Evolutionary conservation across 257 asterid species (phyloP).

Genomic region (Gardenia jasminoides): DNA sequence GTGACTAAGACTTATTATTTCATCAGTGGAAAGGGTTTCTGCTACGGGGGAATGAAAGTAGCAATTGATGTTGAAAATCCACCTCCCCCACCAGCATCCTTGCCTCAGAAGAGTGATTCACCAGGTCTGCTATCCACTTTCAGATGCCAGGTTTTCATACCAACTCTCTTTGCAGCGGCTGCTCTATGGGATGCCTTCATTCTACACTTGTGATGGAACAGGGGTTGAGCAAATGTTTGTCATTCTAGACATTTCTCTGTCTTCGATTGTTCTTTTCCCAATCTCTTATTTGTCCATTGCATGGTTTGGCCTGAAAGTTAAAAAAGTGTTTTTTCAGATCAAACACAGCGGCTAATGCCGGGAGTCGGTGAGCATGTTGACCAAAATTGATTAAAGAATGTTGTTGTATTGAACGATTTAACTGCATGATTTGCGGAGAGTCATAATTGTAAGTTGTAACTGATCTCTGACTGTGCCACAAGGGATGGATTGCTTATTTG

Average conservation of each 20-base stretch:
- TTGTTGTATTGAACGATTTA: slow-evolving; percentile 11
- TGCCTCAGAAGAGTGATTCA: slow-evolving; percentile 37
- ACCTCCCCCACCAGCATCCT: slow-evolving; percentile 65
- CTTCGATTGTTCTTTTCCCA: slow-evolving; percentile 20
- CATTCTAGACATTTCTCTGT: slow-evolving; percentile 18
- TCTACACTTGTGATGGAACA: slow-evolving; percentile 28
- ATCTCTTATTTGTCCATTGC: slow-evolving; percentile 11
- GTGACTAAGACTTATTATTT: slow-evolving; percentile 64
- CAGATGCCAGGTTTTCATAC: slow-evolving; percentile 40
- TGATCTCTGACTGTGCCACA: background rate
- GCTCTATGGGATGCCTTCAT: slow-evolving; percentile 61
- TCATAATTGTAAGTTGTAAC: background rate
- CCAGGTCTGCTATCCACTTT: slow-evolving; percentile 28
- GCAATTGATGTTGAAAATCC: slow-evolving; percentile 53
- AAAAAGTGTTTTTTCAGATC: slow-evolving; percentile 27
- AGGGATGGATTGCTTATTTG: background rate
- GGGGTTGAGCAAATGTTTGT: background rate
- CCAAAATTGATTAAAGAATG: slow-evolving; percentile 25
- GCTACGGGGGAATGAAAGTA: slow-evolving; percentile 77
- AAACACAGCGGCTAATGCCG: slow-evolving; percentile 24
- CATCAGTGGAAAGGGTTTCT: slow-evolving; percentile 81
- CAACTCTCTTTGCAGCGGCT: slow-evolving; percentile 56
- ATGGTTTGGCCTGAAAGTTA: slow-evolving; percentile 25
- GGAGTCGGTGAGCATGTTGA: slow-evolving; percentile 42
- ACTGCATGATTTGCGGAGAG: slow-evolving; percentile 22